Evolutionary conservation across 2,329 filamentous ascomycete species (phyloP), one percentile per base, ranked within the genome.

Genomic region (Neoarthrinium moseri): DNA sequence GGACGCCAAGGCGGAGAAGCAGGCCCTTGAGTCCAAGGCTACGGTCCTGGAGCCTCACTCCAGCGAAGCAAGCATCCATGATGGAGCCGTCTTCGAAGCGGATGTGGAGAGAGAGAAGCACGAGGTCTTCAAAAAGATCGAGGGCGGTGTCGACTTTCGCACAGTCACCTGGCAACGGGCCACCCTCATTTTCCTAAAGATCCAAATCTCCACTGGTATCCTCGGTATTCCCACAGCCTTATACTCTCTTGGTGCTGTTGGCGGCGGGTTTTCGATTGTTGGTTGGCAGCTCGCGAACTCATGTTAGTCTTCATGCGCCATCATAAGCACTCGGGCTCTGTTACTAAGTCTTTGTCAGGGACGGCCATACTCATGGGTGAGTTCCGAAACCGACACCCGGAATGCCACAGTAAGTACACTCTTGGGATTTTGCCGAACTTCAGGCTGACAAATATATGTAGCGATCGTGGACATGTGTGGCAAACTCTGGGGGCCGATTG

Each of bases 381-480:
- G 51, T 70, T 70, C 50, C 60, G 67, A n/a, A 65, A 67, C 45
- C 45, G 50, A 2, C 66, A 70, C 20, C 59, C 63, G 0, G 65
- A 65, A 2, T 70, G 67, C 30, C 67, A 70, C 43, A 67, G 40
- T 43, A 35, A 43, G 40, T 21, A 43, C 18, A n/a, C n/a, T n/a
- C n/a, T n/a, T n/a, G n/a, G n/a, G n/a, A n/a, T n/a, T n/a, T n/a
- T n/a, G n/a, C n/a, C n/a, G n/a, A n/a, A n/a, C n/a, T n/a, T n/a
- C n/a, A n/a, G n/a, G n/a, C 35, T 24, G 17, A 38, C 17, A 2
- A 8, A 12, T 4, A 20, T 2, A 2, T 5, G 5, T 3, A 43
- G 40, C 64, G 27, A 64, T 66, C 33, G 65, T 74, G 18, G 78
- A 84, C 48, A 84, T 84, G 79, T 77, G 75, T 2, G 60, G 74